Evolutionary conservation across 495 filamentous ascomycete species (phyloP).

Genomic region (Elaphomyces granulatus): DNA sequence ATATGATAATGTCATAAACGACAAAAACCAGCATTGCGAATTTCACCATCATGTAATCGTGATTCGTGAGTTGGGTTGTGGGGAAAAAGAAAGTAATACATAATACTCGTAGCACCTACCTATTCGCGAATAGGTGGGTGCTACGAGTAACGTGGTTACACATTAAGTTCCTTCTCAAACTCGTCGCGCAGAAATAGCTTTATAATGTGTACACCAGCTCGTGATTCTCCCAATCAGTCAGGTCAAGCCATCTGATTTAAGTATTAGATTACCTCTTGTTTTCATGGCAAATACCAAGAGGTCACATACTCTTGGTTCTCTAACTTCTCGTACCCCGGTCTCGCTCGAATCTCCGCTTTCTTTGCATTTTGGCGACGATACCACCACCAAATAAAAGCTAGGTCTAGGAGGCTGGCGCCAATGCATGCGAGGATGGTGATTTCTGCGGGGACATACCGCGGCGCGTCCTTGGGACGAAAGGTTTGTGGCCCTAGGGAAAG

Average conservation of each 20-base stretch:
- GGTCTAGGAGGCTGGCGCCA: constrained; percentile 37
- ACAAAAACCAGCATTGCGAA: no score
- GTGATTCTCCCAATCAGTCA: constrained; percentile 40
- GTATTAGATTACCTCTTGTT: constrained; percentile 2
- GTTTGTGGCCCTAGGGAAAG: constrained; percentile 34
- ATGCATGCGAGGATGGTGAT: constrained; percentile 55
- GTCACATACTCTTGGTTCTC: constrained; percentile 48
- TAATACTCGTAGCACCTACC: no score
- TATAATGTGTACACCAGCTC: constrained; percentile 25
- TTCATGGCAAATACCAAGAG: constrained; percentile 2
- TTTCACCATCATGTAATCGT: no score
- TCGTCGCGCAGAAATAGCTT: no score
- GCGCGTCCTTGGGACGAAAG: constrained; percentile 43
- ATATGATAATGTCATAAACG: no score
- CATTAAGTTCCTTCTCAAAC: no score
- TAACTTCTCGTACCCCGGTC: constrained; percentile 45
- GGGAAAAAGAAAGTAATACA: no score
- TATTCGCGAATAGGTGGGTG: no score
- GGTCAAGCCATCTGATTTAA: constrained; percentile 32
- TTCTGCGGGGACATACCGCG: constrained; percentile 51
- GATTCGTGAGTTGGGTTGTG: no score
- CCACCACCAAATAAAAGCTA: constrained; percentile 49
- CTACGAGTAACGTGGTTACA: no score
- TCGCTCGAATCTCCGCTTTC: constrained; percentile 39
- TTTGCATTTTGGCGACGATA: constrained; percentile 44